These are phyloP conservation scores for Botrytis elliptica DNA, from an alignment of 2,329 filamentous ascomycete species.

Conservation along the genomic window DNA sequence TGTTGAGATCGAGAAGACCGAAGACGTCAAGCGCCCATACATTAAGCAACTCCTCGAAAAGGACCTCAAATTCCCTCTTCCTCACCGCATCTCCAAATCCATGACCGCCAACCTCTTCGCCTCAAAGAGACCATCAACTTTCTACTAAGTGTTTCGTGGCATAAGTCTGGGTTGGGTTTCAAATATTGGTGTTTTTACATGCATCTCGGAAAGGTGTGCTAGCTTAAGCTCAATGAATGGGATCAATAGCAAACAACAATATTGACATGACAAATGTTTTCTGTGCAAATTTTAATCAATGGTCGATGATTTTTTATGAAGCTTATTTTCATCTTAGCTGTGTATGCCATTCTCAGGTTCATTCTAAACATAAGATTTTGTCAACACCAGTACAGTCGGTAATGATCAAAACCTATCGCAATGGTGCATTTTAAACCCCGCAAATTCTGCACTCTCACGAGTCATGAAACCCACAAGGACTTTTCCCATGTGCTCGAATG, in stretches of 20 bases:
- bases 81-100: constrained; percentile 87
- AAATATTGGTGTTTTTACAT: constrained; percentile 36
- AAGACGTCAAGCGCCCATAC: constrained; percentile 96
- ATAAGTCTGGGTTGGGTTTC: constrained; percentile 31
- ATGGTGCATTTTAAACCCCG: not conserved
- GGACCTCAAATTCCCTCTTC: constrained; percentile 96
- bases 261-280: constrained; percentile 18
- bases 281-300: constrained; percentile 9
- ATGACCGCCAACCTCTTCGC: constrained; percentile 88
- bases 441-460: not conserved
- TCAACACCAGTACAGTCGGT: not conserved
- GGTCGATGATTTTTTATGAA: not conserved
- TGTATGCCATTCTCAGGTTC: not conserved
- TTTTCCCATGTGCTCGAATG: not conserved
- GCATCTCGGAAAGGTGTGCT: constrained; percentile 40
- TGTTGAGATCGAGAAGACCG: constrained; percentile 91
- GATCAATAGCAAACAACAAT: constrained; percentile 37
- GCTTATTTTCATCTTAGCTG: not conserved
- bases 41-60: constrained; percentile 98
- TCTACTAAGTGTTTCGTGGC: constrained; percentile 61
- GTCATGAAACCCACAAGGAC: not conserved
- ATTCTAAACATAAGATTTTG: not conserved
- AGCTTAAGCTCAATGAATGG: constrained; percentile 39
- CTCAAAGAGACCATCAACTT: constrained; percentile 91
- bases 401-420: not conserved